A percentile compares a stretch with the other conserved stretches of the same genome.
phyloP scores from a whole-genome alignment of 495 filamentous ascomycete species.

The Penicillium tannophilum region DNA sequence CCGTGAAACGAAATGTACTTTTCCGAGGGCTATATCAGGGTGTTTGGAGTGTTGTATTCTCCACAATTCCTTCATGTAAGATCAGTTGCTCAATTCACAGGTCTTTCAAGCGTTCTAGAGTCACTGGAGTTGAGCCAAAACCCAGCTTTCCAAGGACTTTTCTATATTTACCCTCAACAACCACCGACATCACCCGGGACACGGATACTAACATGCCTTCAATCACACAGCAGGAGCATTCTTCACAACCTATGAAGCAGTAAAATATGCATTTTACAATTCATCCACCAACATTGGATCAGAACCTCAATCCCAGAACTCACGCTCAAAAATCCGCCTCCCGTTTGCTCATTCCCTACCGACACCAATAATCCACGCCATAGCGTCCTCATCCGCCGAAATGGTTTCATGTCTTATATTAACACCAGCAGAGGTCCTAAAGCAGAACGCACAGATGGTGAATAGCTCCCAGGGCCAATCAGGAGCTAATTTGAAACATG shows the following conservation, averaged over 20 bases:
- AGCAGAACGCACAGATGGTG: constrained; percentile 87
- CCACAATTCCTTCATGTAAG: constrained; percentile 81
- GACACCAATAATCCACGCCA: constrained; percentile 63
- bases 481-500: no score
- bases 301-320: constrained; percentile 34
- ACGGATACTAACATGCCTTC: neutral
- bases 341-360: constrained; percentile 50
- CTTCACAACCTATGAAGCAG: constrained; percentile 84
- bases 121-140: no score
- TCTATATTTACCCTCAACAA: neutral
- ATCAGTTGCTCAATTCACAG: neutral
- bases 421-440: constrained; percentile 87
- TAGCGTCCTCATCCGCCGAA: constrained; percentile 74
- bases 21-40: constrained; percentile 86
- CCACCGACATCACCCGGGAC: no score
- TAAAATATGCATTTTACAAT: constrained; percentile 59
- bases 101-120: no score
- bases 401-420: constrained; percentile 82
- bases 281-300: constrained; percentile 30
- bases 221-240: constrained; percentile 70
- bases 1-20: constrained; percentile 55
- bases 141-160: no score
- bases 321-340: constrained; percentile 25
- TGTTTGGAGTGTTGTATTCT: constrained; percentile 82
- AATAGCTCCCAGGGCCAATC: neutral